Evolutionary conservation across 352 stramenopile species (phyloP).

Genomic region (Peronospora belbahrii): DNA sequence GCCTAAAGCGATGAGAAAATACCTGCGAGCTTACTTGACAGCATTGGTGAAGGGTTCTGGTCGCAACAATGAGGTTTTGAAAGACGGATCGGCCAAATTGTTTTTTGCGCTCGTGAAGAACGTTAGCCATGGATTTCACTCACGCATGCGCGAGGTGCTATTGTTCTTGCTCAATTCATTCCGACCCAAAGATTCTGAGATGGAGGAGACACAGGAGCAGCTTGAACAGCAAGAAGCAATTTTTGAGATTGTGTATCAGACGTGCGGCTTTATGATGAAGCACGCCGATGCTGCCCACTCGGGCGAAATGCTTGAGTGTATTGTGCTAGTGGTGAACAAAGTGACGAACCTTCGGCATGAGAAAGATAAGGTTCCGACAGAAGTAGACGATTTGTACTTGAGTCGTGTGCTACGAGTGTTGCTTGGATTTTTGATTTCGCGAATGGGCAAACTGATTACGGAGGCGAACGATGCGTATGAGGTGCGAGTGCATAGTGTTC

Average conservation of each 20-base stretch:
- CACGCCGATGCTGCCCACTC: slow-evolving; percentile 66
- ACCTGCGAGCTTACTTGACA: slow-evolving; percentile 68
- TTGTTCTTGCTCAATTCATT: slow-evolving; percentile 68
- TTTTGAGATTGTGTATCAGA: slow-evolving; percentile 64
- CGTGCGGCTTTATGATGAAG: slow-evolving; percentile 62
- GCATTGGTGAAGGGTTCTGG: slow-evolving; percentile 61
- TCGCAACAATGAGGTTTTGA: slow-evolving; percentile 55
- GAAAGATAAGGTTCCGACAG: slow-evolving; percentile 11
- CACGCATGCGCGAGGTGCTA: slow-evolving; percentile 72
- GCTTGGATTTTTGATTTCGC: slow-evolving; percentile 46
- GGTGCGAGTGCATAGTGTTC: slow-evolving; percentile 32
- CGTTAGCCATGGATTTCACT: slow-evolving; percentile 82
- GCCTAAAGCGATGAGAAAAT: slow-evolving; percentile 70
- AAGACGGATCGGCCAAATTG: slow-evolving; percentile 79
- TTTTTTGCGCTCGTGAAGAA: slow-evolving; percentile 81
- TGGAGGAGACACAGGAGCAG: slow-evolving; percentile 10
- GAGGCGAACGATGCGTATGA: slow-evolving; percentile 27
- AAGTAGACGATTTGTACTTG: slow-evolving; percentile 56
- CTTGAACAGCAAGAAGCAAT: slow-evolving; percentile 28
- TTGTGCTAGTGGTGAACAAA: slow-evolving; percentile 52
- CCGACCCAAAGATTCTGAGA: slow-evolving; percentile 29
- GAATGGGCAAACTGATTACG: slow-evolving; percentile 43
- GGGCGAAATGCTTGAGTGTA: slow-evolving; percentile 58
- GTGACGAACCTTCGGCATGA: slow-evolving; percentile 25
- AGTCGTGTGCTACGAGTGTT: slow-evolving; percentile 57